Conservation (phyloP, 2,329 filamentous ascomycete species). For the Cylindrodendrum hubeiense region DNA sequence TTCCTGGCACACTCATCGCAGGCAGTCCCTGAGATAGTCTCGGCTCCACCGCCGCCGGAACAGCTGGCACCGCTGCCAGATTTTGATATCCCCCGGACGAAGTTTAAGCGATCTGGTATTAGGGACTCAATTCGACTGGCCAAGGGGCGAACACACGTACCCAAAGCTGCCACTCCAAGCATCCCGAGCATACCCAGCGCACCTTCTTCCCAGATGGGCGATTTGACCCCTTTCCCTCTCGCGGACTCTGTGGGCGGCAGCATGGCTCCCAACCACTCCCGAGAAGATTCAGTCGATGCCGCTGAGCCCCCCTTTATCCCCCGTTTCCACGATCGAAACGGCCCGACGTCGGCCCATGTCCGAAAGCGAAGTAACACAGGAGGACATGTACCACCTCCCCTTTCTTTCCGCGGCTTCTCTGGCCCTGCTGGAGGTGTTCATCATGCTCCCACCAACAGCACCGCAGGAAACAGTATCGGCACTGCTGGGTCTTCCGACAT, state of each 20-base stretch:
- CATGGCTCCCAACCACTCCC: slow-evolving; percentile 52
- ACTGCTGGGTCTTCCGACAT: slow-evolving; percentile 72
- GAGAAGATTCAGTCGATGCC: slow-evolving; percentile 67
- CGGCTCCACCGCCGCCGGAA: slow-evolving; percentile 60
- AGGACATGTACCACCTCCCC: slow-evolving; percentile 76
- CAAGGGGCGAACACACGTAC: slow-evolving; percentile 71
- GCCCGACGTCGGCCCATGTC: slow-evolving; percentile 66
- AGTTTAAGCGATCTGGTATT: slow-evolving; percentile 69
- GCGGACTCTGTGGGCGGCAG: slow-evolving; percentile 56
- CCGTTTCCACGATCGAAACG: slow-evolving; percentile 72
- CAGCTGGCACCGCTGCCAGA: slow-evolving; percentile 59
- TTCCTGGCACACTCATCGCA: slow-evolving; percentile 94
- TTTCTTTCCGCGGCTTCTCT: slow-evolving; percentile 85
- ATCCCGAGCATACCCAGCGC: slow-evolving; percentile 57
- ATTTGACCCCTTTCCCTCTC: slow-evolving; percentile 51
- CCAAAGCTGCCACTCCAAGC: slow-evolving; percentile 63
- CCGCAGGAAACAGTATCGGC: slow-evolving; percentile 67
- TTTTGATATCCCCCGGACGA: slow-evolving; percentile 62
- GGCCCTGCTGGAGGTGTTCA: slow-evolving; percentile 58
- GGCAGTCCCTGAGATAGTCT: slow-evolving; percentile 79
- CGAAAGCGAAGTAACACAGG: slow-evolving; percentile 93
- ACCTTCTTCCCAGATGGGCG: slow-evolving; percentile 53
- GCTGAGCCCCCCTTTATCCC: slow-evolving; percentile 81
- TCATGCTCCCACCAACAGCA: slow-evolving; percentile 67
- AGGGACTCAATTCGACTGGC: slow-evolving; percentile 91